Percentiles rank a stretch among this genome's conserved stretches.
phyloP scores from a whole-genome alignment of 2,329 filamentous ascomycete species.

The Ophiocordyceps camponoti-rufipedis region DNA sequence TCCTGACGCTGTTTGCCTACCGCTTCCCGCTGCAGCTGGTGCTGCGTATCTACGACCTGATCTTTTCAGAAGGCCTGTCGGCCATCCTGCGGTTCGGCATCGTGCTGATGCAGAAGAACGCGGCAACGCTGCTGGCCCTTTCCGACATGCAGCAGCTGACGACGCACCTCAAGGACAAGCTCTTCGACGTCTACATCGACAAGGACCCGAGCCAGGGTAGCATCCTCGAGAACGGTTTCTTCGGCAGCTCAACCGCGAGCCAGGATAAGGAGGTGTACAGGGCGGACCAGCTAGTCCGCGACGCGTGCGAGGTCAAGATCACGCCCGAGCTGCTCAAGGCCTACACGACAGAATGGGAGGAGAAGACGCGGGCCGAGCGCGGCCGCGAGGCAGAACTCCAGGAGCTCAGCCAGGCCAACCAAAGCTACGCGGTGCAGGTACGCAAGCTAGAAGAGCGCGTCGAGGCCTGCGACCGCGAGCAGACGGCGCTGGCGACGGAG shows the following conservation, averaged over 20 bases:
- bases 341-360: slow-evolving; percentile 83
- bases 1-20: slow-evolving; percentile 95
- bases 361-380: slow-evolving; percentile 66
- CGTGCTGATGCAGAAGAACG: slow-evolving; percentile 91
- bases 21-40: slow-evolving; percentile 93
- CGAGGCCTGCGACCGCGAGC: slow-evolving; percentile 76
- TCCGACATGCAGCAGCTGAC: slow-evolving; percentile 84
- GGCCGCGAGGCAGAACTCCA: slow-evolving; percentile 72
- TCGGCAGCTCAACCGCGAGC: slow-evolving; percentile 75
- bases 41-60: slow-evolving; percentile 88
- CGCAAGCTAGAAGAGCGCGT: slow-evolving; percentile 74
- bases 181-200: slow-evolving; percentile 97
- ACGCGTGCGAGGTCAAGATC: slow-evolving; percentile 77
- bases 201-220: slow-evolving; percentile 81
- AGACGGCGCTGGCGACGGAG: slow-evolving; percentile 79
- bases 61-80: slow-evolving; percentile 80
- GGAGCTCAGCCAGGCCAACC: slow-evolving; percentile 46
- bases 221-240: slow-evolving; percentile 91
- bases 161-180: slow-evolving; percentile 75
- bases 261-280: slow-evolving; percentile 92
- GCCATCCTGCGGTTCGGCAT: slow-evolving; percentile 91
- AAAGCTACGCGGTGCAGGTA: slow-evolving; percentile 54
- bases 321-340: slow-evolving; percentile 63
- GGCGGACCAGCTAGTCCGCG: slow-evolving; percentile 80
- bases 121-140: slow-evolving; percentile 57